phyloP scores from a whole-genome alignment of 805 yeast species.

The Candida multigemmis region DNA sequence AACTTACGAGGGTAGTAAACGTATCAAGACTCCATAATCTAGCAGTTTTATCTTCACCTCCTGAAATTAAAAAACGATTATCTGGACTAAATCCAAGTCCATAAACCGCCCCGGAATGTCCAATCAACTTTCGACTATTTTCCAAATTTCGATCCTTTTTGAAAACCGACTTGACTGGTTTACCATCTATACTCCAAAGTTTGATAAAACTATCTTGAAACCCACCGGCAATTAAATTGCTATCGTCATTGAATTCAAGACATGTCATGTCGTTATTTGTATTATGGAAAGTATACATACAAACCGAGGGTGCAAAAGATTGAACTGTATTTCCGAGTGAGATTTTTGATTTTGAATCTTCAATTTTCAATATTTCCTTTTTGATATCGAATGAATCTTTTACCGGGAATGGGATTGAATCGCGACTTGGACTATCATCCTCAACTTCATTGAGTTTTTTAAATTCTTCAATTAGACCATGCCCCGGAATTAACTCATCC shows the following conservation, averaged over 20 bases:
- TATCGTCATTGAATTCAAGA: constrained; percentile 78
- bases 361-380: constrained; percentile 67
- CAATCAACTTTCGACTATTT: constrained; percentile 56
- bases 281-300: constrained; percentile 97
- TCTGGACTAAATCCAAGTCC: constrained; percentile 90
- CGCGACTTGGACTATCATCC: constrained; percentile 63
- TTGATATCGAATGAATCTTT: constrained; percentile 74
- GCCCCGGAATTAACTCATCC: constrained; percentile 44
- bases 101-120: constrained; percentile 93
- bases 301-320: constrained; percentile 84
- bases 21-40: constrained; percentile 93
- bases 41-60: constrained; percentile 88
- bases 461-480: constrained; percentile 30
- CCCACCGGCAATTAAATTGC: constrained; percentile 85
- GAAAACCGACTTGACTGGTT: constrained; percentile 58
- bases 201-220: constrained; percentile 87
- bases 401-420: constrained; percentile 75
- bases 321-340: constrained; percentile 54
- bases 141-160: constrained; percentile 45
- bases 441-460: constrained; percentile 40
- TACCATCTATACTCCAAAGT: constrained; percentile 90
- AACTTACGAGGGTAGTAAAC: constrained; percentile 79
- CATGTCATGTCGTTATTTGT: constrained; percentile 85
- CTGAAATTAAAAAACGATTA: constrained; percentile 65
- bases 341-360: constrained; percentile 73